Evolutionary conservation across 805 yeast genomes (phyloP), one percentile per base, ranked within the genome.

Genomic region (Yamadazyma nakazawae): DNA sequence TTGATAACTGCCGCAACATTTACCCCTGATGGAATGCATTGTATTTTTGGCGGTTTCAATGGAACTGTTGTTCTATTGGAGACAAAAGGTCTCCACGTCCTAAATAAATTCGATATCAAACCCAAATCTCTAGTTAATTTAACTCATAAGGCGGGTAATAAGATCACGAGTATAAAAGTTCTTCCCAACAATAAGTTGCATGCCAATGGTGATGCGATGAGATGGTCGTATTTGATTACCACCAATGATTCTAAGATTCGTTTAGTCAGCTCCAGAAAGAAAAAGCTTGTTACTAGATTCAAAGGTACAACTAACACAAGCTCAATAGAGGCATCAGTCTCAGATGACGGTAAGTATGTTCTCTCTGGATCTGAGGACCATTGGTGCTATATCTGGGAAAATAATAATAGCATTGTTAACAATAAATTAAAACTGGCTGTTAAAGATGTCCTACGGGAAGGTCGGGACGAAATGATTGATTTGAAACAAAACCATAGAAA

Each of bases 341-440:
- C 83, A 19, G 88, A 80, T 43, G 82, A 82, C 54, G 66, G 72
- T 43, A 58, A 66, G 11, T 79, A 78, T 57, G 75, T 90, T 5
- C 75, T 90, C 8, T 74, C 86, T 7, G 96, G 96, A 0, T 85
- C 95, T 11, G 97, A 91, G 60, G 94, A 91, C 65, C 88, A 87
- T 54, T 82, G 90, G 82, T 79, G 87, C 12, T 91, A 90, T 58
- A 67, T 88, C 11, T 92, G 98, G 98, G 75, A 77, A 46, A 63
- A 72, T 54, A 66, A 71, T 51, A 69, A 71, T 45, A 57, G 64
- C 31, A 68, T 67, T 54, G 67, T 66, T 53, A 76, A 67, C 59
- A 73, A 62, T 52, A 67, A 56, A 54, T 56, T 74, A 43, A 64
- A 61, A 28, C 58, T 49, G 34, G 63, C 71, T 1, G 46, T 72